Conservation (phyloP, 352 stramenopile genomes). For the Nothophytophthora sp. region DNA sequence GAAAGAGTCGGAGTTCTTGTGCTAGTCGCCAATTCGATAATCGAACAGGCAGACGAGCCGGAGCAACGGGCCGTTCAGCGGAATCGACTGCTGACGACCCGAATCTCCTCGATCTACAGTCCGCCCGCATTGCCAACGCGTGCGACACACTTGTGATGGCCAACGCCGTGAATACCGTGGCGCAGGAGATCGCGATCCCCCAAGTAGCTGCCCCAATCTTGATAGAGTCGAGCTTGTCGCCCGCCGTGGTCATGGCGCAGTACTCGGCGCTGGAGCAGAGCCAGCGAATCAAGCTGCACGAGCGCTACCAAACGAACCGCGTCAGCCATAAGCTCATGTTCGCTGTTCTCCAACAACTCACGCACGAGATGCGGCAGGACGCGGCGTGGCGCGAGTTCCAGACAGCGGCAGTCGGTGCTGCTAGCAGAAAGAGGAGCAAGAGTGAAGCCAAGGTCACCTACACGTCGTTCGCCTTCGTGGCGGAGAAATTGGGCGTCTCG, state of each 20-base stretch:
- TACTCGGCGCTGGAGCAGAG: constrained; percentile 48
- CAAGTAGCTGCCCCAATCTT: constrained; percentile 25
- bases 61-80: background rate
- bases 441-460: constrained; percentile 37
- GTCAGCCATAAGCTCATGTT: constrained; percentile 71
- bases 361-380: constrained; percentile 59
- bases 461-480: constrained; percentile 46
- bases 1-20: constrained; percentile 1
- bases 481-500: constrained; percentile 34
- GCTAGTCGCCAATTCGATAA: constrained; percentile 6
- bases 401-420: constrained; percentile 9
- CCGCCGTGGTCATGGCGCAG: constrained; percentile 64
- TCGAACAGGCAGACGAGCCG: background rate
- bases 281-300: constrained; percentile 49
- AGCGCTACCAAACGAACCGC: constrained; percentile 58
- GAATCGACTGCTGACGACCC: background rate
- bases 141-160: constrained; percentile 66
- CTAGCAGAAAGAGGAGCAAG: constrained; percentile 21
- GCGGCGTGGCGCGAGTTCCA: constrained; percentile 62
- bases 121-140: constrained; percentile 14
- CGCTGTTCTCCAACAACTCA: constrained; percentile 63
- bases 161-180: constrained; percentile 47
- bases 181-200: constrained; percentile 52
- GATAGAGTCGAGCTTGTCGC: constrained; percentile 37
- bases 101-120: background rate